Evolutionary conservation across 805 yeast genomes (phyloP).

Genomic region (Yamadazyma tumulicola): DNA sequence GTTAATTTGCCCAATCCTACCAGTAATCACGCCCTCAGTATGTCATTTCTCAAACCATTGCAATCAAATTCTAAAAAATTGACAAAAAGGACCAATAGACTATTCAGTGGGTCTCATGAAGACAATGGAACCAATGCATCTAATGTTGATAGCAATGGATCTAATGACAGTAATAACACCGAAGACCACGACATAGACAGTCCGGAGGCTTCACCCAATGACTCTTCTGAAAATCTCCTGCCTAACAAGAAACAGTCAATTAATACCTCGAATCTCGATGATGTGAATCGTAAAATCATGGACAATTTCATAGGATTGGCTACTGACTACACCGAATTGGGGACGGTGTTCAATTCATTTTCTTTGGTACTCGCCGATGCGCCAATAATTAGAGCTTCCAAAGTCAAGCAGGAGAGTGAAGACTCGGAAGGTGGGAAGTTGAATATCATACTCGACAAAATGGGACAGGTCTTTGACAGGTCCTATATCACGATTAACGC

Average conservation of each 20-base stretch:
- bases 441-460: slow-evolving; percentile 55
- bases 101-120: slow-evolving; percentile 6
- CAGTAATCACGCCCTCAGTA: slow-evolving; percentile 20
- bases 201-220: slow-evolving; percentile 3
- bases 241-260: slow-evolving; percentile 10
- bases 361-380: slow-evolving; percentile 46
- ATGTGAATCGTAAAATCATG: slow-evolving; percentile 52
- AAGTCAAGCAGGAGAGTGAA: slow-evolving; percentile 21
- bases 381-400: slow-evolving; percentile 18
- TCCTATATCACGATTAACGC: slow-evolving; percentile 51
- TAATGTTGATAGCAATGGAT: background rate
- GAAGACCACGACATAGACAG: background rate
- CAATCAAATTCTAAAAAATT: slow-evolving; percentile 23
- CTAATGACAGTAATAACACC: background rate
- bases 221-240: slow-evolving; percentile 5
- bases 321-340: slow-evolving; percentile 70
- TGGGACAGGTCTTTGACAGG: slow-evolving; percentile 84
- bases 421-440: slow-evolving; percentile 27
- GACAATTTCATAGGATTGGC: slow-evolving; percentile 57
- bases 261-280: slow-evolving; percentile 48
- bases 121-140: background rate
- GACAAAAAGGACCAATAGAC: slow-evolving; percentile 20
- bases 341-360: slow-evolving; percentile 51
- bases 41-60: slow-evolving; percentile 28
- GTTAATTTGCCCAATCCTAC: slow-evolving; percentile 32